These are phyloP conservation scores for Phlegmacium glaucopus DNA, from an alignment of 768 basidiomycete genomes.

Conservation along the genomic window DNA sequence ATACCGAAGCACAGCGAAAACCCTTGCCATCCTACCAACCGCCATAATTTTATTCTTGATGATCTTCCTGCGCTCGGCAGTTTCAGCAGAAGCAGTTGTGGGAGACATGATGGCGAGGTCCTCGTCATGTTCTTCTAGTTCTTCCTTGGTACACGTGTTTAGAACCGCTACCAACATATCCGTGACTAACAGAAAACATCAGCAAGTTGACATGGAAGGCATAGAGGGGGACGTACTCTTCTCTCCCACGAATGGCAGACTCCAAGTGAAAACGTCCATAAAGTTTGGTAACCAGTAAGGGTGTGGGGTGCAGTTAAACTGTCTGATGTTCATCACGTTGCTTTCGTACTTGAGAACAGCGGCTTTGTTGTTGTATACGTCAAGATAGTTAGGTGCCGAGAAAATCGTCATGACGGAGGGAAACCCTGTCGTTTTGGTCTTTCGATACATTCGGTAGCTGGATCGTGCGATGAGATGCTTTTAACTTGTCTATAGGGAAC, in stretches of 20 bases:
- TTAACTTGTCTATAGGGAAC: constrained; percentile 2
- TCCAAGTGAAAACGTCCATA: constrained; percentile 99
- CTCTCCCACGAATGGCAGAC: constrained; percentile 95
- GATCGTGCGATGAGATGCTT: neutral
- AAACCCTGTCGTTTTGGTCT: constrained; percentile 97
- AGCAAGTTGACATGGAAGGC: neutral
- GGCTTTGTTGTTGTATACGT: constrained; percentile 99
- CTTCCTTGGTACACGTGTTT: constrained; percentile 94
- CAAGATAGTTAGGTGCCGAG: constrained; percentile 96
- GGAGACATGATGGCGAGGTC: constrained; percentile 40
- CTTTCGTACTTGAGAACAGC: constrained; percentile 99
- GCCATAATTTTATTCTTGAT: constrained; percentile 99
- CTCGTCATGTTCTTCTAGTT: constrained; percentile 84
- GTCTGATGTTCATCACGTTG: constrained; percentile 97
- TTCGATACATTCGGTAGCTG: constrained; percentile 98
- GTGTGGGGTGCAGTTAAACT: constrained; percentile 96
- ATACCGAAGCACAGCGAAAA: constrained; percentile 93
- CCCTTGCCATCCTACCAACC: constrained; percentile 93
- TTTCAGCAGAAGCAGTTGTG: constrained; percentile 41
- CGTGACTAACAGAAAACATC: constrained; percentile 58
- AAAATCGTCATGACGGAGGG: constrained; percentile 99
- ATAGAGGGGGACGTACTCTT: constrained; percentile 63
- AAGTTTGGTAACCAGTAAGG: constrained; percentile 99
- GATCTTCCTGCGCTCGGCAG: constrained; percentile 74
- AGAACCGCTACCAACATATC: constrained; percentile 98